Conservation (phyloP, 768 basidiomycete species). For the Tricholoma hemisulphureum region DNA sequence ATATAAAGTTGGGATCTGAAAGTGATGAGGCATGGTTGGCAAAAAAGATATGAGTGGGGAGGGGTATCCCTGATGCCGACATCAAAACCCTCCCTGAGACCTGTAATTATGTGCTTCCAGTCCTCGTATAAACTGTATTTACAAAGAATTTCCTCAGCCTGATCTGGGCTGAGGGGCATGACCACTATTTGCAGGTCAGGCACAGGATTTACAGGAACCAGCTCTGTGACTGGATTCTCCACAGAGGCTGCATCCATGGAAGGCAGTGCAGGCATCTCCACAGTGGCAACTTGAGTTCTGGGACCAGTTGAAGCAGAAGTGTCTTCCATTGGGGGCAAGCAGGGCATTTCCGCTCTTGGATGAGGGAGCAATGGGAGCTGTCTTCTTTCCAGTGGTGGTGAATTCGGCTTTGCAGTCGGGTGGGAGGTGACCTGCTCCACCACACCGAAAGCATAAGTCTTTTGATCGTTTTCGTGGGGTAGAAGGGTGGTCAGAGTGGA, state of each 20-base stretch:
- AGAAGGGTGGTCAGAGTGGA: not conserved
- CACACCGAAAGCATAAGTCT: slow-evolving; percentile 29
- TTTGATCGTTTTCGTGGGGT: not conserved
- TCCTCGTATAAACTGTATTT: slow-evolving; percentile 7
- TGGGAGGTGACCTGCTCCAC: slow-evolving; percentile 22
- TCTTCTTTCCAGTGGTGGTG: slow-evolving; percentile 23
- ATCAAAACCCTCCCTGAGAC: slow-evolving; percentile 36
- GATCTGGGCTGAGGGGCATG: slow-evolving; percentile 28
- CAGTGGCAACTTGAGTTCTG: slow-evolving; percentile 13
- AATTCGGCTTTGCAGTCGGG: slow-evolving; percentile 14
- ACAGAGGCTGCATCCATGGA: slow-evolving; percentile 34
- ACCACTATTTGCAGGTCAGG: slow-evolving; percentile 30
- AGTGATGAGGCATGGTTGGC: slow-evolving; percentile 33
- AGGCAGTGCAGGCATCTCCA: slow-evolving; percentile 16
- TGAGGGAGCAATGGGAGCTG: slow-evolving; percentile 10
- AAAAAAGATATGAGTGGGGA: slow-evolving; percentile 22
- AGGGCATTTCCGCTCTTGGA: slow-evolving; percentile 20
- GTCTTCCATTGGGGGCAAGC: slow-evolving; percentile 14
- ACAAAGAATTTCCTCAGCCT: slow-evolving; percentile 12
- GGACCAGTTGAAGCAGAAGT: slow-evolving; percentile 19
- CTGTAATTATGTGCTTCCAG: slow-evolving; percentile 23
- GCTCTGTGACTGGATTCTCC: slow-evolving; percentile 26
- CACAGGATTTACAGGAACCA: slow-evolving; percentile 15
- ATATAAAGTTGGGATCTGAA: slow-evolving; percentile 29
- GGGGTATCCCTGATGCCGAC: slow-evolving; percentile 24